Conservation (phyloP, 441 rosid species). For the Jatropha multifida region DNA sequence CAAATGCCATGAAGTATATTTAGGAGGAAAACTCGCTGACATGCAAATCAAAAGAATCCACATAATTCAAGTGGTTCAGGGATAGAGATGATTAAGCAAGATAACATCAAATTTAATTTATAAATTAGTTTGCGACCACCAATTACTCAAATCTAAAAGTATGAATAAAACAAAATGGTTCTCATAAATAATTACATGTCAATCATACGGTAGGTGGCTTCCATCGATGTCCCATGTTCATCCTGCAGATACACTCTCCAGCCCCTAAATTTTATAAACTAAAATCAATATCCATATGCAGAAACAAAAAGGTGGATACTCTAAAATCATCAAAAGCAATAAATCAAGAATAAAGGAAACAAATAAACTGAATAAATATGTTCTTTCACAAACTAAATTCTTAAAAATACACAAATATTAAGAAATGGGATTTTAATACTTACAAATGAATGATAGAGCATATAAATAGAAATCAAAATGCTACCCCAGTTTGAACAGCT, state of each 20-base stretch:
- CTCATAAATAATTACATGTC: constrained; percentile 39
- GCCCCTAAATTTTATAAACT: constrained; percentile 50
- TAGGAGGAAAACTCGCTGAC: too few relatives aligned
- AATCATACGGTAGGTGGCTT: constrained; percentile 67
- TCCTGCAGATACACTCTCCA: constrained; percentile 89
- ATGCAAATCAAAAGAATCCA: too few relatives aligned
- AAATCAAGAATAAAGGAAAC: neutral
- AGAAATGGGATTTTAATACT: too few relatives aligned
- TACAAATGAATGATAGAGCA: too few relatives aligned
- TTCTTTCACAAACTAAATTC: neutral
- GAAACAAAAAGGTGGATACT: neutral
- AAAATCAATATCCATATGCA: neutral
- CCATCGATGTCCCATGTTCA: constrained; percentile 86
- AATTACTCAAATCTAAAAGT: too few relatives aligned
- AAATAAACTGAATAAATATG: neutral
- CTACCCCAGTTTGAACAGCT: too few relatives aligned
- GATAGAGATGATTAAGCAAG: too few relatives aligned
- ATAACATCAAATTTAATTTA: too few relatives aligned
- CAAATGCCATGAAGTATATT: too few relatives aligned
- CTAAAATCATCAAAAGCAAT: neutral
- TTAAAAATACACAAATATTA: neutral
- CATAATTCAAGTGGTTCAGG: too few relatives aligned
- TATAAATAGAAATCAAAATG: too few relatives aligned
- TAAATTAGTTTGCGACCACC: too few relatives aligned
- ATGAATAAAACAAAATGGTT: neutral